Percentiles rank a stretch among this genome's conserved stretches.
phyloP scores from a whole-genome alignment of 352 stramenopile genomes.

The Saprolegnia diclina region DNA sequence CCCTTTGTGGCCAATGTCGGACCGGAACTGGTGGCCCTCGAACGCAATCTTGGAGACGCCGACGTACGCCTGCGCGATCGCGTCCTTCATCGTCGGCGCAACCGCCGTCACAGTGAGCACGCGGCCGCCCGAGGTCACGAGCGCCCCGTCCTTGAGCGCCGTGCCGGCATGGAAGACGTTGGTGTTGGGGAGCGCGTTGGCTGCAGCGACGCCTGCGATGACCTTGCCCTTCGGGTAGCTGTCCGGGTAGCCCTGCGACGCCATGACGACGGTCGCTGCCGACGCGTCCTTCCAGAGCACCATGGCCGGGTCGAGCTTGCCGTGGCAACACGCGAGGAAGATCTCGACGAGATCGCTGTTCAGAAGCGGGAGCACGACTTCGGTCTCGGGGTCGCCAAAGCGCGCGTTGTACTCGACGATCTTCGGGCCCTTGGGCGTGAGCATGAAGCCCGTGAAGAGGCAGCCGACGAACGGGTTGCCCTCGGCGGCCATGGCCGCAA shows the following conservation, averaged over 20 bases:
- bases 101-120: conserved; percentile 96
- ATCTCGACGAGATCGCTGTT: conserved; percentile 98
- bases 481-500: conserved; percentile 86
- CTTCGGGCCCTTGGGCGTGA: conserved; percentile 83
- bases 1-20: conserved; percentile 94
- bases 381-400: conserved; percentile 99
- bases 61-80: conserved; percentile 90
- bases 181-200: conserved; percentile 75
- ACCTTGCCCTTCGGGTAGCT: conserved; percentile 96
- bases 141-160: conserved; percentile 43
- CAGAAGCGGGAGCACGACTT: conserved; percentile 97
- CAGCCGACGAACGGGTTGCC: conserved; percentile 98
- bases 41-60: conserved; percentile 86
- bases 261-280: conserved; percentile 95
- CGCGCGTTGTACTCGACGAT: conserved; percentile 99
- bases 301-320: conserved; percentile 81
- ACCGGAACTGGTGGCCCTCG: conserved; percentile 92
- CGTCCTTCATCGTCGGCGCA: conserved; percentile 82
- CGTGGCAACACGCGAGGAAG: conserved; percentile 93
- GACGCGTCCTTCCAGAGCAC: conserved; percentile 87
- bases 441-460: conserved; percentile 99
- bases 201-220: conserved; percentile 90
- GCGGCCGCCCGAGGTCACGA: conserved; percentile 93
- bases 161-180: conserved; percentile 99
- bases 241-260: conserved; percentile 96